Conservation (phyloP, 2,329 filamentous ascomycete species). For the Fusarium guadeloupense region DNA sequence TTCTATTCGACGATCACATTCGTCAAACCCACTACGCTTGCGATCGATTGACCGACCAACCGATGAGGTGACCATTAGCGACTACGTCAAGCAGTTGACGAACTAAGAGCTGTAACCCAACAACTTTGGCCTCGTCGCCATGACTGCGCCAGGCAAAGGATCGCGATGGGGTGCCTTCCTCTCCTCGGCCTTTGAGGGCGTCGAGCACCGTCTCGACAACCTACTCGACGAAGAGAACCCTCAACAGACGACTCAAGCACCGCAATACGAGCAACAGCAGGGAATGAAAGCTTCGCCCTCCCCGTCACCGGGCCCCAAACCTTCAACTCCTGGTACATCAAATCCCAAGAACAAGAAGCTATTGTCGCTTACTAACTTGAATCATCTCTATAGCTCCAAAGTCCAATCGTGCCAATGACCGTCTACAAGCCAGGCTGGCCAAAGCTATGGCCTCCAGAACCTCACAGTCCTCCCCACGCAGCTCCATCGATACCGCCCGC, state of each 20-base stretch:
- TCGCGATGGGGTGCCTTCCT: conserved; percentile 83
- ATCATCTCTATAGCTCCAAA: conserved; percentile 58
- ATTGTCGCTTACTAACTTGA: conserved; percentile 4
- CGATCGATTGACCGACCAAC: not conserved
- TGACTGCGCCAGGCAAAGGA: conserved; percentile 60
- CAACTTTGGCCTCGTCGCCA: conserved; percentile 42
- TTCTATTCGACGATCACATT: not conserved
- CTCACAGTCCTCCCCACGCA: conserved; percentile 47
- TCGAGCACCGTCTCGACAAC: conserved; percentile 91
- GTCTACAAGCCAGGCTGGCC: conserved; percentile 88
- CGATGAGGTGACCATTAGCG: conserved; percentile 36
- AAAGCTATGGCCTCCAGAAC: conserved; percentile 83
- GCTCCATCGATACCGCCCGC: conserved; percentile 50
- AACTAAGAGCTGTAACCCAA: conserved; percentile 16
- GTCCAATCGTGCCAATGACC: conserved; percentile 77
- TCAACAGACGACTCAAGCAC: conserved; percentile 24
- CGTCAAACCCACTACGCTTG: not conserved
- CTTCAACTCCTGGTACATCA: conserved; percentile 10
- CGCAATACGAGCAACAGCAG: conserved; percentile 33
- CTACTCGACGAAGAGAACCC: conserved; percentile 80
- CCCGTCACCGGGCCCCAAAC: conserved; percentile 47
- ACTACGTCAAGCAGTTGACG: conserved; percentile 37
- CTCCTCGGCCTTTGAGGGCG: conserved; percentile 89
- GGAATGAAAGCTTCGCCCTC: conserved; percentile 29
- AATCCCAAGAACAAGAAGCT: not conserved